Evolutionary conservation across 164 flowering plant species (phyloP).

Genomic region (Vitis rupestris): DNA sequence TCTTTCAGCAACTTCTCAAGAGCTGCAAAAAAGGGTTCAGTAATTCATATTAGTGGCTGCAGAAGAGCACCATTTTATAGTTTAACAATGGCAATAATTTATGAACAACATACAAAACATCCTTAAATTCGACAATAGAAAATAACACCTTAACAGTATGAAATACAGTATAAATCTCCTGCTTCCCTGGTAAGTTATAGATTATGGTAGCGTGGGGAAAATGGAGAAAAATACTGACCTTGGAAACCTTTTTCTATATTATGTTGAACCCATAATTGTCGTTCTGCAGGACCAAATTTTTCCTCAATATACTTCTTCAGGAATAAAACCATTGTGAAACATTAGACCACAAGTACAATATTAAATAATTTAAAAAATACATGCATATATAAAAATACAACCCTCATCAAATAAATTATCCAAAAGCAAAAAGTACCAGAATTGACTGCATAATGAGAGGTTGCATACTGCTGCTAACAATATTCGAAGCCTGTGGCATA

Average conservation of each 20-base stretch:
- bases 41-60: background rate
- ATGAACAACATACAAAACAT: too few species aligned
- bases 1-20: slow-evolving; percentile 53
- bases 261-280: slow-evolving; percentile 33
- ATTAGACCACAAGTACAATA: background rate
- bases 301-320: slow-evolving; percentile 49
- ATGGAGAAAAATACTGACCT: slow-evolving; percentile 27
- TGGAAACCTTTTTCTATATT: slow-evolving; percentile 48
- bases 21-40: slow-evolving; percentile 30
- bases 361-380: background rate
- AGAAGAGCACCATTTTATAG: too few species aligned
- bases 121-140: too few species aligned
- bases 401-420: background rate
- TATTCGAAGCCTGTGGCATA: slow-evolving; percentile 47
- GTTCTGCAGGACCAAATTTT: slow-evolving; percentile 44
- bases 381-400: background rate
- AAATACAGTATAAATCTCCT: too few species aligned
- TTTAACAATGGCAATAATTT: too few species aligned
- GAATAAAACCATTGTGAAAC: background rate
- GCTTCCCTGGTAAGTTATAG: too few species aligned
- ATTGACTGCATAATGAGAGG: slow-evolving; percentile 53
- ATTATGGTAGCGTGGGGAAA: too few species aligned
- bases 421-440: slow-evolving; percentile 35
- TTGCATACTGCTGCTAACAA: slow-evolving; percentile 57
- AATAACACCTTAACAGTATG: too few species aligned